Evolutionary conservation across 371 early-diverging fungal species (phyloP).

Genomic region (Gilbertella persicaria): DNA sequence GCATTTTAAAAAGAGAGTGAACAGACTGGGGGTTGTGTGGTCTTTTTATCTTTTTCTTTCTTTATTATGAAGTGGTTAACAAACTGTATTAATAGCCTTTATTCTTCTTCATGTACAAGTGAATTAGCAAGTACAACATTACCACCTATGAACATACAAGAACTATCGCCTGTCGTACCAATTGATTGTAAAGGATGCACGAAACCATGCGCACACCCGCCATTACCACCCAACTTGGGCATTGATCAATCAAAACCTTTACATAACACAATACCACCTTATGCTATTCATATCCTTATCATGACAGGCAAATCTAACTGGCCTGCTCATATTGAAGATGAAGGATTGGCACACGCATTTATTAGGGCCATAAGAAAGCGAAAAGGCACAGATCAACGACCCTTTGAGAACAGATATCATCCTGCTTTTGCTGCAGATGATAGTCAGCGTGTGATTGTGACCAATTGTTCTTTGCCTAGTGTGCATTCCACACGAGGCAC

Average conservation of each 20-base stretch:
- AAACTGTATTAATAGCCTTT: slow-evolving; percentile 28
- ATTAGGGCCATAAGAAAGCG: slow-evolving; percentile 24
- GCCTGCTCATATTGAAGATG: slow-evolving; percentile 45
- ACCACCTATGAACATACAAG: slow-evolving; percentile 28
- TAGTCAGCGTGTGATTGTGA: slow-evolving; percentile 33
- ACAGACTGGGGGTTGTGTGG: neutral
- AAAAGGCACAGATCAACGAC: slow-evolving; percentile 7
- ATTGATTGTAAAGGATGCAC: slow-evolving; percentile 29
- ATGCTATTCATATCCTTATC: slow-evolving; percentile 37
- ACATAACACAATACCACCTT: slow-evolving; percentile 37
- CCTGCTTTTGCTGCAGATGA: slow-evolving; percentile 1
- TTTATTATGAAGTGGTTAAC: slow-evolving; percentile 38
- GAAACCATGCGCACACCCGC: slow-evolving; percentile 38
- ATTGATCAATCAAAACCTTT: slow-evolving; percentile 40
- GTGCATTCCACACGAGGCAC: slow-evolving; percentile 20
- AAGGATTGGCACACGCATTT: slow-evolving; percentile 33
- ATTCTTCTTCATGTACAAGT: slow-evolving; percentile 25
- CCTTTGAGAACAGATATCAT: slow-evolving; percentile 24
- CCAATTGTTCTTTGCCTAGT: slow-evolving; percentile 31
- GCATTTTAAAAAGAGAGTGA: neutral
- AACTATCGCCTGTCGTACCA: slow-evolving; percentile 26
- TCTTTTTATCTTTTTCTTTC: slow-evolving; percentile 1
- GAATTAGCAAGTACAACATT: slow-evolving; percentile 13
- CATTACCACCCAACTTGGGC: slow-evolving; percentile 24
- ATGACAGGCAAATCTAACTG: slow-evolving; percentile 39